Evolutionary conservation across 805 yeast species (phyloP), one percentile per base, ranked within the genome.

Genomic region (Suhomyces sp.): DNA sequence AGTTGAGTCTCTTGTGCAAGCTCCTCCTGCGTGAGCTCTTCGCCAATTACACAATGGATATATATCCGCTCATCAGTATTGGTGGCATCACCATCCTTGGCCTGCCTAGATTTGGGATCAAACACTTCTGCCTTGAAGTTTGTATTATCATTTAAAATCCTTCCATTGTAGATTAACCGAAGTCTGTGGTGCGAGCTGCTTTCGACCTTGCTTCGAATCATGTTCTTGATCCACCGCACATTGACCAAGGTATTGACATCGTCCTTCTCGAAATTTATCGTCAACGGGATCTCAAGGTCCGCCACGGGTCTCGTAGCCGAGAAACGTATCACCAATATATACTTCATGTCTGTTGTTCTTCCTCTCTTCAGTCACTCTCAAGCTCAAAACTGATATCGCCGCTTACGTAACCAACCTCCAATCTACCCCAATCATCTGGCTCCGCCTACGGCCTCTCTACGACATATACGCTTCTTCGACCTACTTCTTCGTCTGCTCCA

Each of bases 11-110:
- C 96, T 44, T 80, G 73, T 1, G 71, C 75, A 27, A 89, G 67
- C 61, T 87, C 89, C 13, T 76, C 81, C 0, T 69, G 63, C 0
- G 82, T 72, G 41, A 88, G 62, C 12, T 75, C 78, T 33, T 83
- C 90, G 6, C 97, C 96, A 12, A 89, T 77, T 4, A 89, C 80
- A 70, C 96, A 90, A 65, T 89, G 96, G 4, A 90, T 76, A 62
- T 85, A 88, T n/a, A 87, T 71, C 46, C 15, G 31, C 48, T 15
- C 48, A 47, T 24, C 41, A 17, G 24, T 19, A 33, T 8, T 31
- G n/a, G 17, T 35, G 41, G 38, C 44, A 36, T 46, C 27, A 15
- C 49, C 46, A 36, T 33, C 35, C 42, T 17, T 17, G n/a, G 60
- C 54, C 47, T 57, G 67, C 40, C 57, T 59, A 31, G 52, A 53